Evolutionary conservation across 2,329 filamentous ascomycete genomes (phyloP), one percentile per base, ranked within the genome.

Genomic region (Orbilia brochopaga): DNA sequence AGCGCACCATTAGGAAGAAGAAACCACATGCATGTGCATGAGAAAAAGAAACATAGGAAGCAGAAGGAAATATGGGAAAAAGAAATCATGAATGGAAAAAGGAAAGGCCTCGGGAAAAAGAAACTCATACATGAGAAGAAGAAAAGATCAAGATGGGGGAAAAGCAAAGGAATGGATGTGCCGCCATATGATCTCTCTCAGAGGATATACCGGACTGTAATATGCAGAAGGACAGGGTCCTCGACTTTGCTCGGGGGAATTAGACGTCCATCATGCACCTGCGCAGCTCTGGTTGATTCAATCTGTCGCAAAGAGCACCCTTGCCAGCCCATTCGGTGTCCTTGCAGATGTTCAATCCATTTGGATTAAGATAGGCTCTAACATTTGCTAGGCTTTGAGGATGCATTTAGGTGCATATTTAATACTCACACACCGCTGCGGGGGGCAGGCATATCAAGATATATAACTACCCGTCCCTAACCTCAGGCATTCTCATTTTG

Each of bases 381-480:
- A 63, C 51, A 48, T 52, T 48, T 69, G 58, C 53, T 62, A 35
- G 53, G 35, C 54, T 52, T 62, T 56, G n/a, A 54, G 59, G 48
- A 58, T 51, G 66, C 59, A 64, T 55, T 60, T 59, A 55, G 51
- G 54, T 21, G 44, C 21, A 64, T 58, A 30, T 52, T 52, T 64
- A 65, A 65, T 65, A 42, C 67, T 53, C 67, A 63, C 60, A 64
- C 60, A 56, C 59, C 50, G 60, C 55, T 65, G 67, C 66, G 66
- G 66, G 58, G 44, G 44, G 44, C 50, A 53, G 24, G 50, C 21
- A 59, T 61, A 65, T 72, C 55, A 32, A 70, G 46, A 72, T 64
- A 72, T 72, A 72, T 72, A 72, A 72, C 60, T 27, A n/a, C 54
- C 67, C 67, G 53, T 72, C 66, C 67, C 51, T 40, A 56, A 69